These are phyloP conservation scores for Chlorella sp. DNA, from an alignment of 139 green algal genomes.

Conservation along the genomic window DNA sequence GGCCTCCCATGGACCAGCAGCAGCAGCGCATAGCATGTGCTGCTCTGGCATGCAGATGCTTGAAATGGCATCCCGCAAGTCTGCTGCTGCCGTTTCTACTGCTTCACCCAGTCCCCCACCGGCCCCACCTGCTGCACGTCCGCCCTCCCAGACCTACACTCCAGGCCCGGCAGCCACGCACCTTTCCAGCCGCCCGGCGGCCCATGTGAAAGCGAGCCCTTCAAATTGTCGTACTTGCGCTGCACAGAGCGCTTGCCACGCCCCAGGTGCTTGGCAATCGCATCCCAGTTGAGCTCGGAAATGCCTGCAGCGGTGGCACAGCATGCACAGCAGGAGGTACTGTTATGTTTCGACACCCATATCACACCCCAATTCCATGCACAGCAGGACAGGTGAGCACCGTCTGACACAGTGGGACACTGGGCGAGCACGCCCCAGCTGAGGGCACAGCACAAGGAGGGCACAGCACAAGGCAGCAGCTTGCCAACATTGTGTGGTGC, in stretches of 20 bases:
- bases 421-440: not conserved
- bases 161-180: not conserved
- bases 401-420: not conserved
- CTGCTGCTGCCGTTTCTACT: not conserved
- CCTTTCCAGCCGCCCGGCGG: constrained; percentile 13
- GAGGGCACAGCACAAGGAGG: too few relatives aligned
- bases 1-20: too few relatives aligned
- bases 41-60: too few relatives aligned
- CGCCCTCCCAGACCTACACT: not conserved
- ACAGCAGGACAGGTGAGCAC: not conserved
- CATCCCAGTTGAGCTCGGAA: constrained; percentile 49
- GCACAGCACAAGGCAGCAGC: too few relatives aligned
- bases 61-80: too few relatives aligned
- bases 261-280: constrained; percentile 51
- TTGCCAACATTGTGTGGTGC: too few relatives aligned
- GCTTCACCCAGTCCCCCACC: too few relatives aligned
- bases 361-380: too few relatives aligned
- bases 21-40: too few relatives aligned
- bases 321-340: not conserved
- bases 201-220: constrained; percentile 24
- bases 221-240: constrained; percentile 58
- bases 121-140: not conserved
- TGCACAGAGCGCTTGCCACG: constrained; percentile 49
- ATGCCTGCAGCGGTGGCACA: constrained; percentile 5
- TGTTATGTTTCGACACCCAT: too few relatives aligned